Base-by-base conservation (phyloP, 2,329 filamentous ascomycete species). In the Fusarium sterilihyphosum region DNA sequence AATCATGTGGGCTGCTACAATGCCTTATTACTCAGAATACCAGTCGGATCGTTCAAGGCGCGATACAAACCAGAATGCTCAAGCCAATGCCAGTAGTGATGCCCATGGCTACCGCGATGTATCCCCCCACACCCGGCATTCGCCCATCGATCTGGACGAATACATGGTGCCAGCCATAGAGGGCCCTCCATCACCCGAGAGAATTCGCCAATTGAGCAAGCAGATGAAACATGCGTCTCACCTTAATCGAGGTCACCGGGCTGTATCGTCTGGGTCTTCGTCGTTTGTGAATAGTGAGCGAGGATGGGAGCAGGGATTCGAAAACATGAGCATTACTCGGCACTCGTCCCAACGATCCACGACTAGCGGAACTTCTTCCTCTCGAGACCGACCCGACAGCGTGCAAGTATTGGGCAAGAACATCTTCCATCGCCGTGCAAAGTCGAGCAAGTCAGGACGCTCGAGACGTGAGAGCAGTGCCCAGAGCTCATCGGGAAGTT, bases 121-220 rank as follows among this genome's bases (percentile, higher is more conserved):
- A 63, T 59, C 62, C 33, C 70, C 71, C 33, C 46, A 62, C 52
- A 66, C 67, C 40, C 73, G 63, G 31, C 72, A 73, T 35, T 69
- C 70, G 53, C 74, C 66, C 61, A 60, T 72, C 61, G 75, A 80
- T 71, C 41, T 84, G 54, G 78, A 82, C 67, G 86, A 88, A 66
- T 83, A 88, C 61, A 81, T 92, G 65, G 89, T 87, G 67, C 89
- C 90, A 56, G 86, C 90, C 70, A 82, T 91, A 64, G 88, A 92
- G 75, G 88, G 88, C 24, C 89, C 90, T 46, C 89, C 90, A 1
- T 92, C 90, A 40, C 88, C 90, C 35, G 87, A 89, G 76, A 86
- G 86, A 70, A 86, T 91, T 75, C 87, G 89, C 73, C 88, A 88
- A 66, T 83, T 91, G 60, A 90, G 84, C 79, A 87, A 88, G 79